phyloP scores from a whole-genome alignment of 1,284 basidiomycete genomes.

The Malassezia caprae region DNA sequence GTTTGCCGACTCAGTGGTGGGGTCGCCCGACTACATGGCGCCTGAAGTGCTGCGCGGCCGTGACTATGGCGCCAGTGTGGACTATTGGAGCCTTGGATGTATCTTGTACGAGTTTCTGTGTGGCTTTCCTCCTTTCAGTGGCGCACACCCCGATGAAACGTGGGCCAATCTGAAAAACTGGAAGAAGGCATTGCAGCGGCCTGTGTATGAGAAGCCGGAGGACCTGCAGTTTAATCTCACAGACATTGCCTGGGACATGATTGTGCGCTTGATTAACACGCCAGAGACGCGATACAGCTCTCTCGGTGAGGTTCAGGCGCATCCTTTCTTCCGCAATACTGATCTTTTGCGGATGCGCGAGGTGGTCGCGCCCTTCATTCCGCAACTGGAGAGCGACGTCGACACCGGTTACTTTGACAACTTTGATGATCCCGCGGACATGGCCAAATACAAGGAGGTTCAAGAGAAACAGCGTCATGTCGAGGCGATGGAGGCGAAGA shows the following conservation, averaged over 20 bases:
- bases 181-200: slow-evolving; percentile 73
- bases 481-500: slow-evolving; percentile 51
- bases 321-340: slow-evolving; percentile 73
- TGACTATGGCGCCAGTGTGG: slow-evolving; percentile 87
- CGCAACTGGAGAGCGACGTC: slow-evolving; percentile 83
- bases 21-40: slow-evolving; percentile 79
- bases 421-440: slow-evolving; percentile 79
- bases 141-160: slow-evolving; percentile 88
- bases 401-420: slow-evolving; percentile 97
- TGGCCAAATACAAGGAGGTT: slow-evolving; percentile 86
- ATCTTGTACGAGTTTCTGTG: slow-evolving; percentile 90
- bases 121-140: slow-evolving; percentile 89
- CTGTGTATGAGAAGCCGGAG: slow-evolving; percentile 89
- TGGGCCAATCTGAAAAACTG: slow-evolving; percentile 99
- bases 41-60: slow-evolving; percentile 84
- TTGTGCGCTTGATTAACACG: slow-evolving; percentile 61
- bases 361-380: slow-evolving; percentile 82
- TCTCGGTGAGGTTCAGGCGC: slow-evolving; percentile 62
- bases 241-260: slow-evolving; percentile 76
- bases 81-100: slow-evolving; percentile 97
- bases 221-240: slow-evolving; percentile 94
- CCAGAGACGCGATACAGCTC: slow-evolving; percentile 68
- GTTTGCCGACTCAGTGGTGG: slow-evolving; percentile 95
- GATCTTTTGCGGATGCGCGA: slow-evolving; percentile 70
- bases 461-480: slow-evolving; percentile 94